Evolutionary conservation across 2,329 filamentous ascomycete species (phyloP).

Genomic region (Colletotrichum sp.): DNA sequence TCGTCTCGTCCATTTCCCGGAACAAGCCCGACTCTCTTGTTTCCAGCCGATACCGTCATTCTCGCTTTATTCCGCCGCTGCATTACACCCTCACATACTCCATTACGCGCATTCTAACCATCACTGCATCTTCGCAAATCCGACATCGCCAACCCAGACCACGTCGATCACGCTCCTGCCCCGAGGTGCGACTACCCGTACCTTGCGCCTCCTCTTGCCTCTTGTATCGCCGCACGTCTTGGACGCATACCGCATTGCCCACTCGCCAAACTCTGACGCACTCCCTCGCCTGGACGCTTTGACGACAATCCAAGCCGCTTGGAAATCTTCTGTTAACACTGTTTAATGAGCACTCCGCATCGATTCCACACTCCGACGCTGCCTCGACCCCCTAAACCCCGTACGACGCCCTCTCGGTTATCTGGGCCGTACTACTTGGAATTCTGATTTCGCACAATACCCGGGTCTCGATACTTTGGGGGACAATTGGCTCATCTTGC

Average conservation of each 20-base stretch:
- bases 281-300: not conserved
- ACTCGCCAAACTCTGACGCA: not conserved
- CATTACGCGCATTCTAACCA: not conserved
- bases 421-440: not conserved
- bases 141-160: not conserved
- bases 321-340: not conserved
- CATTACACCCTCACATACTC: not conserved
- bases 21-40: not conserved
- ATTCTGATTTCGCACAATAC: not conserved
- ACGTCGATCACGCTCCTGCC: not conserved
- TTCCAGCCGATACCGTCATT: not conserved
- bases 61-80: not conserved
- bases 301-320: not conserved
- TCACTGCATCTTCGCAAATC: not conserved
- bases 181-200: not conserved
- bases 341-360: slow-evolving; percentile 4
- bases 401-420: not conserved
- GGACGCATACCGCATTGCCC: not conserved
- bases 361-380: not conserved
- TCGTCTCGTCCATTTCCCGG: not conserved
- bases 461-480: not conserved
- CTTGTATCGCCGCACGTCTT: not conserved
- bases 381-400: not conserved
- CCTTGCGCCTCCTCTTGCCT: not conserved
- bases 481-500: not conserved